phyloP scores from a whole-genome alignment of 345 rosid species.

The Linum trigynum region DNA sequence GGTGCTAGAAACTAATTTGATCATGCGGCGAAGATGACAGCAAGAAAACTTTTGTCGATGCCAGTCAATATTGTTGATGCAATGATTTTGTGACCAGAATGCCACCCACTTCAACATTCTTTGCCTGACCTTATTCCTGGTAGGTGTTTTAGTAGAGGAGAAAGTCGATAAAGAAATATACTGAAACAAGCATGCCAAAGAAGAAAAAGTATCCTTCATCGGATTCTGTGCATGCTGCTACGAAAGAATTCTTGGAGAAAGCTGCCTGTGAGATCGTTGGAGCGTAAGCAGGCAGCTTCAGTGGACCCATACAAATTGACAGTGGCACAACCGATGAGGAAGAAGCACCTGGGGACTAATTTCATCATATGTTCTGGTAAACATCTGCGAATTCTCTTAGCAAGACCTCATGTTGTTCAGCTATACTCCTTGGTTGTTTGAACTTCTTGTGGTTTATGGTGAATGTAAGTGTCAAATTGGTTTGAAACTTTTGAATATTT shows the following conservation, averaged over 20 bases:
- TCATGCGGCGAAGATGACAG: no score
- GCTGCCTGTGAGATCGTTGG: constrained; percentile 81
- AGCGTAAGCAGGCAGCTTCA: constrained; percentile 38
- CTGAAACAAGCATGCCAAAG: constrained; percentile 34
- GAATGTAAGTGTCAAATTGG: not conserved
- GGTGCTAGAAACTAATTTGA: no score
- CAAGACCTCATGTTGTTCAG: not conserved
- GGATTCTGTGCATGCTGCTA: constrained; percentile 54
- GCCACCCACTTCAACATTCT: constrained; percentile 84
- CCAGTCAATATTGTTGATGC: no score
- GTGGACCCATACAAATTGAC: constrained; percentile 53
- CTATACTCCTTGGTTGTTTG: not conserved
- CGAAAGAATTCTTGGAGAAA: constrained; percentile 83
- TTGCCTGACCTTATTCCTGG: constrained; percentile 77
- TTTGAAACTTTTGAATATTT: no score
- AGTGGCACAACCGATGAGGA: constrained; percentile 34
- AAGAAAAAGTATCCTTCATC: constrained; percentile 71
- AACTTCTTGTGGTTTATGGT: no score
- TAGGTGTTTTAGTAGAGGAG: constrained; percentile 55
- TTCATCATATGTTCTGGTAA: constrained; percentile 4
- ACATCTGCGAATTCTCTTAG: no score
- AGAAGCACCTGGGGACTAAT: constrained; percentile 18
- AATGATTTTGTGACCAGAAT: constrained; percentile 29
- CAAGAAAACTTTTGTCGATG: no score
- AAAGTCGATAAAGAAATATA: constrained; percentile 39